Conservation (phyloP, 139 green algal genomes). For the Edaphochlamys debaryana region DNA sequence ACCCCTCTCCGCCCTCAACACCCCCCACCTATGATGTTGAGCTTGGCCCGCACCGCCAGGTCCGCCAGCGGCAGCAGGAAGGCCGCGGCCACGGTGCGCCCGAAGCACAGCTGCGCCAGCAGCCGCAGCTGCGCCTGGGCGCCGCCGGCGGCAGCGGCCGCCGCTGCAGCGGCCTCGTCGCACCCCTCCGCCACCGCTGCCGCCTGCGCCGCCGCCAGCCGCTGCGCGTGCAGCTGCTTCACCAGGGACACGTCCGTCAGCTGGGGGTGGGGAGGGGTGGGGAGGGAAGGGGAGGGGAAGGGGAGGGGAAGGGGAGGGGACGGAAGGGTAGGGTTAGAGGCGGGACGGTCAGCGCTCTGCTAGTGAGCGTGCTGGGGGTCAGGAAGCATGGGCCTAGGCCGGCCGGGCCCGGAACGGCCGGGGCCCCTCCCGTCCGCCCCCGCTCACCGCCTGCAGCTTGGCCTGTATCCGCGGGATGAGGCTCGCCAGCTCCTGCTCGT, state of each 20-base stretch:
- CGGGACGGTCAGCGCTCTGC: too few species aligned
- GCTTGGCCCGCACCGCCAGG: conserved; percentile 44
- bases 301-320: not conserved
- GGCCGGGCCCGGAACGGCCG: not conserved
- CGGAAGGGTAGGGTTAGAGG: not conserved
- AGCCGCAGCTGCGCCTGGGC: conserved; percentile 18
- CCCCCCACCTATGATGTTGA: conserved; percentile 53
- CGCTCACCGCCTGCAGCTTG: conserved; percentile 13
- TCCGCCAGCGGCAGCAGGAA: conserved; percentile 48
- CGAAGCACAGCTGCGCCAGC: conserved; percentile 49
- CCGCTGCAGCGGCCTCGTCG: not conserved
- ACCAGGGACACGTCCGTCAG: conserved; percentile 34
- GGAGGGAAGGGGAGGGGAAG: not conserved
- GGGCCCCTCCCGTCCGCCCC: not conserved
- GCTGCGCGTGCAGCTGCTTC: conserved; percentile 18
- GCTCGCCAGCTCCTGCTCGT: conserved; percentile 40
- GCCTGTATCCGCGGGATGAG: conserved; percentile 47
- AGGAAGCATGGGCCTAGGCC: not conserved
- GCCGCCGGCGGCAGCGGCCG: not conserved
- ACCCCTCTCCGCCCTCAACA: too few species aligned
- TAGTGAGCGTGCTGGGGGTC: too few species aligned
- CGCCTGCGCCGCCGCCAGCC: not conserved
- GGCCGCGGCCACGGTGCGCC: conserved; percentile 24
- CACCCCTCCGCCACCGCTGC: too few species aligned
- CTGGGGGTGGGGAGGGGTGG: not conserved